phyloP scores from a whole-genome alignment of 2,329 filamentous ascomycete species.

The Aspergillus persii region DNA sequence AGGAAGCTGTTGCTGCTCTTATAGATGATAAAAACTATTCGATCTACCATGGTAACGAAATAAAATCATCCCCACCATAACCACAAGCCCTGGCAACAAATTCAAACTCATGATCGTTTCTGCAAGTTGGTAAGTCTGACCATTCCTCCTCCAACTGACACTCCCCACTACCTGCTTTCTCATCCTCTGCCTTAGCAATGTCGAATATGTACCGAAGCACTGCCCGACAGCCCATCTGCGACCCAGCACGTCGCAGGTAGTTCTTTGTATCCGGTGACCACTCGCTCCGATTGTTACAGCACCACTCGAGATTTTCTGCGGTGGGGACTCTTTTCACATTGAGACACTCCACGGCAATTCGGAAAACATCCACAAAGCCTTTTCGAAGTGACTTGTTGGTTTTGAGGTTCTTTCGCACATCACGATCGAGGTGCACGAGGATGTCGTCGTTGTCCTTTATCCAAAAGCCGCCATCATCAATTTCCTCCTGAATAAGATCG shows the following conservation, averaged over 20 bases:
- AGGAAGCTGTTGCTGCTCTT: not conserved
- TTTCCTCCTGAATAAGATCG: slow-evolving; percentile 18
- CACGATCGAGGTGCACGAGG: slow-evolving; percentile 20
- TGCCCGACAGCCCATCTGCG: slow-evolving; percentile 25
- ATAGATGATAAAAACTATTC: not conserved
- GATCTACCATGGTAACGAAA: slow-evolving; percentile 1
- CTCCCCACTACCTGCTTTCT: slow-evolving; percentile 27
- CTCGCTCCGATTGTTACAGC: slow-evolving; percentile 20
- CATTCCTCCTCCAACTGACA: slow-evolving; percentile 20
- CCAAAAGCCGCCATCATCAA: slow-evolving; percentile 22
- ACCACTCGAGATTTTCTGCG: slow-evolving; percentile 22
- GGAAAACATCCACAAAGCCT: slow-evolving; percentile 35
- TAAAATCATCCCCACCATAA: slow-evolving; percentile 10
- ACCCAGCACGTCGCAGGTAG: slow-evolving; percentile 30
- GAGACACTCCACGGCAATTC: slow-evolving; percentile 24
- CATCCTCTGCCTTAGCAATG: slow-evolving; percentile 24
- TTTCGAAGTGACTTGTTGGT: slow-evolving; percentile 36
- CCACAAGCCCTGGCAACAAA: slow-evolving; percentile 30
- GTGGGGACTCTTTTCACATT: slow-evolving; percentile 21
- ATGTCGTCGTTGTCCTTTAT: slow-evolving; percentile 13
- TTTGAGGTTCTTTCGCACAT: slow-evolving; percentile 26
- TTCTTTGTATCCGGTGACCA: slow-evolving; percentile 28
- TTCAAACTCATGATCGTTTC: slow-evolving; percentile 39
- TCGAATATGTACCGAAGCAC: slow-evolving; percentile 26
- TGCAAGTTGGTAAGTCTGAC: slow-evolving; percentile 27